Base-by-base conservation (phyloP, 2,329 filamentous ascomycete genomes). In the Colletotrichum tanaceti region DNA sequence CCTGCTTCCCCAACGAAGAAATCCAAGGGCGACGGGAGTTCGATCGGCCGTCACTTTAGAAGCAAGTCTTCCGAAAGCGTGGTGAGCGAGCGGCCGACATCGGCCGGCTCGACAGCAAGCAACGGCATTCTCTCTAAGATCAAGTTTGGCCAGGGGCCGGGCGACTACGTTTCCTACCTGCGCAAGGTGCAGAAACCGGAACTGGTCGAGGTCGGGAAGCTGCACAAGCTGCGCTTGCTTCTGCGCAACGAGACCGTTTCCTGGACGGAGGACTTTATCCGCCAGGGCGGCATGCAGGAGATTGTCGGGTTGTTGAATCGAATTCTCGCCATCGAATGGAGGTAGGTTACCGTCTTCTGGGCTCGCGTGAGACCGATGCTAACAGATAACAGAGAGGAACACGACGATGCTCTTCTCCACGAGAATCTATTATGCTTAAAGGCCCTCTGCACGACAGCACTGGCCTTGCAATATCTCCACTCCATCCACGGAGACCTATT, bases 251-350 rank as follows among this genome's bases (percentile, higher is more conserved):
- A 99, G 82, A 97, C 95, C 0, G 93, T 99, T 6, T 89, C 91
- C 14, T 99, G 96, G 96, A 97, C 97, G 3, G 93, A 98, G 76
- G 88, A 90, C 14, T 99, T 98, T 77, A 93, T 98, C 73, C 86
- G 89, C 47, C 90, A 94, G 71, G 94, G 93, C 18, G 96, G 96
- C 22, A 97, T 98, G 94, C 88, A 91, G 72, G 93, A 98, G 78
- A 92, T 98, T 71, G 91, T 98, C 43, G 89, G 88, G 46, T 82
- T 98, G 63, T 84, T 98, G 55, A 91, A 97, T 78, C 89, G 95
- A n/a, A 97, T 95, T 74, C 94, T 98, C 87, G 91, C 91, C 59
- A 90, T 99, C 41, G 96, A 98, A 79, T 99, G 96, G 95, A 93
- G 94, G 92, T 94, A 80, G 78, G 89, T 81, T 78, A 89, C 81